phyloP scores from a whole-genome alignment of 2,329 filamentous ascomycete genomes.

The Clonostachys chloroleuca region DNA sequence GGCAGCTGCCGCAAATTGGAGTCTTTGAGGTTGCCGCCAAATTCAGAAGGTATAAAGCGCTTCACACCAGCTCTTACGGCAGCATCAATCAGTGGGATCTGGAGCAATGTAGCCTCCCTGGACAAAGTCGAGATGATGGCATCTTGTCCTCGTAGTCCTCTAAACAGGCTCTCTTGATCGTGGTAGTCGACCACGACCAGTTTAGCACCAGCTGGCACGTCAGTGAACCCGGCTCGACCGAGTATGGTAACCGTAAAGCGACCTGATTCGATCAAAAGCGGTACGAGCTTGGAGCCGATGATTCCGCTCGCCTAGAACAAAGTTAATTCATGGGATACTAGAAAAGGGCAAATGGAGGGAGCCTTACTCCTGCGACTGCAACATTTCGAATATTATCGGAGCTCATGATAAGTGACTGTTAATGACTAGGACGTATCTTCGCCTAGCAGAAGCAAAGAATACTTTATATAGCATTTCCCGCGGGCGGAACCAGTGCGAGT shows the following conservation, averaged over 20 bases:
- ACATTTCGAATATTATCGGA: no score
- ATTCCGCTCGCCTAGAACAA: no score
- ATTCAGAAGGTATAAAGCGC: slow-evolving; percentile 59
- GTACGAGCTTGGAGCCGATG: no score
- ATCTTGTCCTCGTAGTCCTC: slow-evolving; percentile 51
- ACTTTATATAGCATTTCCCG: no score
- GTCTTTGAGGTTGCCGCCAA: slow-evolving; percentile 27
- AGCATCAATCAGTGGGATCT: slow-evolving; percentile 51
- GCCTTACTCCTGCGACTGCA: no score
- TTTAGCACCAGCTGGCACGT: slow-evolving; percentile 17
- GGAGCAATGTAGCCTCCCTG: slow-evolving; percentile 16
- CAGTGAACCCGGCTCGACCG: slow-evolving; percentile 30
- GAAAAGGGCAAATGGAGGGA: no score
- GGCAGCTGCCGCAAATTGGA: slow-evolving; percentile 35
- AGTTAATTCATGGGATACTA: no score
- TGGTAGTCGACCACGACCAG: slow-evolving; percentile 30
- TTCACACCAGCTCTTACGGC: slow-evolving; percentile 55
- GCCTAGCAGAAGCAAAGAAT: no score
- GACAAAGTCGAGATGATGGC: slow-evolving; percentile 36
- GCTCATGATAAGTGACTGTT: no score
- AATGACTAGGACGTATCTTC: no score
- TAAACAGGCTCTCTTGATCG: slow-evolving; percentile 38
- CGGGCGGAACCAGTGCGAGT: no score
- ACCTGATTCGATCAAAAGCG: slow-evolving; percentile 14
- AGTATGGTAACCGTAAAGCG: slow-evolving; percentile 29